Conservation (phyloP, 208 protist species). For the Acanthamoeba comandoni region DNA sequence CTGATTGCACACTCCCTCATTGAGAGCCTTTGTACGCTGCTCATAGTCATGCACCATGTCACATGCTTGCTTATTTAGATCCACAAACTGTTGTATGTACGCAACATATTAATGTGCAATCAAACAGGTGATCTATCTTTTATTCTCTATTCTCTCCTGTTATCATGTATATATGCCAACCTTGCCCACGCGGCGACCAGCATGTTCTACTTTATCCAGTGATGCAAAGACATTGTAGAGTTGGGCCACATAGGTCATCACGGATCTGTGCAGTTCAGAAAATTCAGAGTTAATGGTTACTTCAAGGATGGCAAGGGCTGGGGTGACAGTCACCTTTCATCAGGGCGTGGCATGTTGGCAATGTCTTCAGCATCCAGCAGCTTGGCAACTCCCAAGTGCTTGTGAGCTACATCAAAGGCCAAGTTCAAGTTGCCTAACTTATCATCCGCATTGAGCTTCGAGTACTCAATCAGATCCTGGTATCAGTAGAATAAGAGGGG, state of each 20-base stretch:
- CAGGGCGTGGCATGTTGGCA: slow-evolving; percentile 82
- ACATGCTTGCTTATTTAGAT: slow-evolving; percentile 30
- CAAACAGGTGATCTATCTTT: too few relatives aligned
- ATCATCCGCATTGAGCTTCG: slow-evolving; percentile 73
- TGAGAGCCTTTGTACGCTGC: slow-evolving; percentile 66
- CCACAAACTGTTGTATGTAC: slow-evolving; percentile 73
- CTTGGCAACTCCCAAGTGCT: slow-evolving; percentile 84
- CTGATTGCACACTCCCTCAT: neutral
- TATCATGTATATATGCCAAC: too few relatives aligned
- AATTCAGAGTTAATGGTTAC: slow-evolving; percentile 51
- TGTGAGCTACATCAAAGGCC: slow-evolving; percentile 88
- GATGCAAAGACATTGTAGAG: slow-evolving; percentile 85
- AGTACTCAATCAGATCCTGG: slow-evolving; percentile 48
- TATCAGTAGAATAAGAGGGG: neutral
- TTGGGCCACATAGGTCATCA: slow-evolving; percentile 90
- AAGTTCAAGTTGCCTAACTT: slow-evolving; percentile 85
- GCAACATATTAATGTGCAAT: too few relatives aligned
- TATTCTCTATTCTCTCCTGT: too few relatives aligned
- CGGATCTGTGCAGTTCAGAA: too few relatives aligned
- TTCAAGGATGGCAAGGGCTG: neutral
- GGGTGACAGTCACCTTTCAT: slow-evolving; percentile 80
- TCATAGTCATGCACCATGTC: slow-evolving; percentile 77
- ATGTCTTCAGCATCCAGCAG: slow-evolving; percentile 87
- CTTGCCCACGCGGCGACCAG: slow-evolving; percentile 78
- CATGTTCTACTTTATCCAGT: slow-evolving; percentile 75